Evolutionary conservation across 2,329 filamentous ascomycete genomes (phyloP), one percentile per base, ranked within the genome.

Genomic region (Paradendryphiella salina): DNA sequence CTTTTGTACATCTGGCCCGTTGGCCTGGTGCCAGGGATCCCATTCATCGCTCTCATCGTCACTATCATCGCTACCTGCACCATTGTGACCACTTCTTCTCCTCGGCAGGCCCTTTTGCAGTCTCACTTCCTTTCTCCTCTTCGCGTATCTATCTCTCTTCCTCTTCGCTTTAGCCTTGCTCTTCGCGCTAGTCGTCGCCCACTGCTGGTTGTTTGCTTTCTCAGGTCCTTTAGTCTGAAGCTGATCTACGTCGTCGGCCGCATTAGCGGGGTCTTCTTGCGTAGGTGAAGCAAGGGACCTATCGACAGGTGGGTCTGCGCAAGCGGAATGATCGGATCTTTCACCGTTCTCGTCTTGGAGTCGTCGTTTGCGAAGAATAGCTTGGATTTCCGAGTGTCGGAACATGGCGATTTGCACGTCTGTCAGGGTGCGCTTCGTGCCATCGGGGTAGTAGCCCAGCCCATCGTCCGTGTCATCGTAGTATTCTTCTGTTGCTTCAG

Each of bases 361-460:
- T 23, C 61, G 60, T 11, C 67, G 66, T 51, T 67, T 63, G 46
- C 66, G 67, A 14, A 89, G 77, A 32, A 96, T 76, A 10, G 83
- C 75, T 66, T 94, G 86, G 17, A 96, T 82, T 72, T 97, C 93
- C 2, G 89, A 93, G 68, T 95, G 90, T 54, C 92, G 82, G 70
- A 96, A 96, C 54, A 96, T 93, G 45, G 84, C 84, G 61, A 96
- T 90, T 76, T 96, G 89, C 62, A 91, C 89, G 66, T 96, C 89
- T 8, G 92, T 96, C 63, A 97, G 79, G 14, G 91, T 96, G 33
- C 93, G 87, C 70, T 94, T 94, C 54, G 85, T 84, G 3, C 93
- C 92, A 66, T 97, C 92, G 1, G 82, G 74, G 61, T 97, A 97
- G 72, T 90, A 93, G 14, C 91, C 93, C 13, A 96, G 77, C 1